Conservation (phyloP, 2,329 filamentous ascomycete genomes). For the Cadophora gregata region DNA sequence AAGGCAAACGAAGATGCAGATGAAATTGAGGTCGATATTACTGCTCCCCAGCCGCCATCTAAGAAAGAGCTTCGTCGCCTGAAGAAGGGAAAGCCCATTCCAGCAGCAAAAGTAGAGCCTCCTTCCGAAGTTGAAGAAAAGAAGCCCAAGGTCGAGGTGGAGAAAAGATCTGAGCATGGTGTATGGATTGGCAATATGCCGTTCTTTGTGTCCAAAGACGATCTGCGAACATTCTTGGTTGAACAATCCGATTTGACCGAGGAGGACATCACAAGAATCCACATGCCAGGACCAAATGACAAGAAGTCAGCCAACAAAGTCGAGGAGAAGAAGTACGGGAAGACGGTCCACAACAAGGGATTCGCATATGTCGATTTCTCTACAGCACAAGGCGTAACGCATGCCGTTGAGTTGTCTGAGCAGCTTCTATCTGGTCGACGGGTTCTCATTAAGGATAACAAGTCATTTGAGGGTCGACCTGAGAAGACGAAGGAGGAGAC, state of each 20-base stretch:
- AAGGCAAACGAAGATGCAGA: slow-evolving; percentile 63
- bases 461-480: slow-evolving; percentile 88
- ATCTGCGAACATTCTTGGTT: slow-evolving; percentile 81
- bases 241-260: slow-evolving; percentile 70
- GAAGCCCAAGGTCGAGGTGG: slow-evolving; percentile 47
- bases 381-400: slow-evolving; percentile 66
- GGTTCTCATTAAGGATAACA: slow-evolving; percentile 91
- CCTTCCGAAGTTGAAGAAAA: slow-evolving; percentile 48
- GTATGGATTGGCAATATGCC: slow-evolving; percentile 96
- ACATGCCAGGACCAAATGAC: slow-evolving; percentile 57
- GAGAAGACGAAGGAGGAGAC: slow-evolving; percentile 58
- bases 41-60: slow-evolving; percentile 89
- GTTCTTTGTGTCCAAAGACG: slow-evolving; percentile 77
- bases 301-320: slow-evolving; percentile 43
- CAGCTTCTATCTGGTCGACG: slow-evolving; percentile 76
- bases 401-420: slow-evolving; percentile 86
- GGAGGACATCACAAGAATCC: slow-evolving; percentile 79
- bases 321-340: slow-evolving; percentile 40
- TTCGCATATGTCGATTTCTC: slow-evolving; percentile 97
- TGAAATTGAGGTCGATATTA: slow-evolving; percentile 88
- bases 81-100: slow-evolving; percentile 77
- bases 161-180: slow-evolving; percentile 76
- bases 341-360: slow-evolving; percentile 71
- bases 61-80: slow-evolving; percentile 90
- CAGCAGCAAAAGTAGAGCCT: slow-evolving; percentile 50